Percentiles rank a stretch among this genome's conserved stretches.
Evolutionary conservation across 352 stramenopile species (phyloP).

Genomic region (Aphanomyces astaci): DNA sequence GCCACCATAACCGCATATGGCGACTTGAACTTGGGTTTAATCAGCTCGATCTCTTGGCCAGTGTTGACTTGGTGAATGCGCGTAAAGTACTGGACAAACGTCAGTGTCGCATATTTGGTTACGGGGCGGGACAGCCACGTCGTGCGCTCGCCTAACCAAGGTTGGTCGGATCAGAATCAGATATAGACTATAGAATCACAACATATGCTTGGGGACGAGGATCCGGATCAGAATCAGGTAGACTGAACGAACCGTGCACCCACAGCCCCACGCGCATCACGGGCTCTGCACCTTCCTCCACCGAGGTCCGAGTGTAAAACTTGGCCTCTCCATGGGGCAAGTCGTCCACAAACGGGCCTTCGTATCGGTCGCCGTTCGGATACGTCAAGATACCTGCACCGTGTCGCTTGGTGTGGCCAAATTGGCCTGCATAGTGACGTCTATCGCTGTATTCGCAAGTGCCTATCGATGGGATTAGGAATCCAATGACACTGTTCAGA

Average conservation of each 20-base stretch:
- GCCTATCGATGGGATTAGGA: slow-evolving; percentile 17
- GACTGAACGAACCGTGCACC: slow-evolving; percentile 30
- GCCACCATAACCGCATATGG: slow-evolving; percentile 79
- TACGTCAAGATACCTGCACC: slow-evolving; percentile 77
- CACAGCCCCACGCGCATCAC: slow-evolving; percentile 56
- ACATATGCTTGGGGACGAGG: no score
- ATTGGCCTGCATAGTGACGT: slow-evolving; percentile 57
- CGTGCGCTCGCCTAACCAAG: slow-evolving; percentile 33
- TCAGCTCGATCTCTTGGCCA: slow-evolving; percentile 56
- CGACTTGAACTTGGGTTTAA: slow-evolving; percentile 55
- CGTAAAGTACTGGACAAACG: slow-evolving; percentile 71
- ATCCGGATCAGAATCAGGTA: background rate
- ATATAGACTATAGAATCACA: no score
- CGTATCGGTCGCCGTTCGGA: slow-evolving; percentile 83
- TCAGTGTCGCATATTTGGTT: slow-evolving; percentile 57
- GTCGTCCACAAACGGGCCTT: slow-evolving; percentile 82
- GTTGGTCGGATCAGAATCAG: no score
- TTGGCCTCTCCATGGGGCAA: slow-evolving; percentile 79
- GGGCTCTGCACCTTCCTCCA: slow-evolving; percentile 34
- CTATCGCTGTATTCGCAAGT: slow-evolving; percentile 63
- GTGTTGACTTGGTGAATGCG: slow-evolving; percentile 34
- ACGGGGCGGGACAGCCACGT: slow-evolving; percentile 63
- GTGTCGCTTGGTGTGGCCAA: slow-evolving; percentile 50
- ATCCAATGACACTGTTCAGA: no score
- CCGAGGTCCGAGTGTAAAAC: slow-evolving; percentile 34